Base-by-base conservation (phyloP, 108 stramenopile genomes). In the Nitzschia sp. region DNA sequence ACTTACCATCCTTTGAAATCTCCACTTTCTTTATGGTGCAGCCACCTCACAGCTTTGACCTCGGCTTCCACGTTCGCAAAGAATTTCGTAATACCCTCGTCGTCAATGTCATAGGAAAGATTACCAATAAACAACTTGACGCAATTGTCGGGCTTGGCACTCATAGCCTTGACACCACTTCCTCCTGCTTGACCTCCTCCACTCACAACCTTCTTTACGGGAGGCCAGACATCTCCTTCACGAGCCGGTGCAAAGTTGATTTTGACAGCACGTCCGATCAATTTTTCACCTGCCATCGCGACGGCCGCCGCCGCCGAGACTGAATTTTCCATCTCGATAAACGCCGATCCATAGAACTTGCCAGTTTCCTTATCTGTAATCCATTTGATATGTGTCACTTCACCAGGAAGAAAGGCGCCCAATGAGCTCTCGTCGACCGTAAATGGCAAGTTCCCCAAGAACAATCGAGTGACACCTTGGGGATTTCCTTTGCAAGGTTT, bases 41-140 rank as follows among this genome's bases (percentile, higher is more conserved):
- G 50, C 97, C 97, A 98, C 28, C 97, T 82, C 16, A 98, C 85
- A 29, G 93, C 89, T 72, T 92, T 93, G 5, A 95, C 68, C 60
- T 96, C 97, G 2, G 92, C 89, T 57, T 92, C 94, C 8, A 91
- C 95, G 50, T 63, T 78, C 54, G 75, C 88, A 72, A 97, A 97
- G 75, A 94, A 94, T 59, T 96, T 94, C 23, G 82, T 81, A 56
- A 96, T 90, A 22, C 77, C 90, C 34, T 95, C 94, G 67, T 96
- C 95, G 72, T 98, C 97, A 65, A 95, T 86, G 28, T 98, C 96
- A 72, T 93, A 98, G 21, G 91, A 86, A 17, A 97, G 72, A 75
- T 98, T 98, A 6, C 96, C 97, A 56, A 95, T 86, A 53, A 96
- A 98, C 1, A 97, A 71, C 59, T 96, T 96, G 35, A 68, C 38